Conservation (phyloP, 352 stramenopile genomes). For the Vaucheria bursata region DNA sequence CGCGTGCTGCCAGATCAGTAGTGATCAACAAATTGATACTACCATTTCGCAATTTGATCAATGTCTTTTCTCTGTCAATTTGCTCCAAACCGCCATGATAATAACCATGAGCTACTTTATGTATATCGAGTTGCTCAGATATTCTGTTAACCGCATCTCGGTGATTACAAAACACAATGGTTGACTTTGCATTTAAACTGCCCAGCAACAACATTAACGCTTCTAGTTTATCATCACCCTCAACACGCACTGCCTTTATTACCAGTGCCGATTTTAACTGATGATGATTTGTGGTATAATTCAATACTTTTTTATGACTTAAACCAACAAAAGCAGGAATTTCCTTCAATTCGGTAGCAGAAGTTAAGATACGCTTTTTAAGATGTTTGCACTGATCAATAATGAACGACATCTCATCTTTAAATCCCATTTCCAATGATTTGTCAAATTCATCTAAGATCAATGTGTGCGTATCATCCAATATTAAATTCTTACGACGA, state of each 20-base stretch:
- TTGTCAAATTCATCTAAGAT: constrained; percentile 1
- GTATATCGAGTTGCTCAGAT: background rate
- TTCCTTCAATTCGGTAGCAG: background rate
- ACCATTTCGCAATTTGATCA: background rate
- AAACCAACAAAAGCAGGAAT: background rate
- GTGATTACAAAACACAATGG: constrained; percentile 2
- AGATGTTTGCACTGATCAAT: background rate
- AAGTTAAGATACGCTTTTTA: background rate
- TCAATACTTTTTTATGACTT: background rate
- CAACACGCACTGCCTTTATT: background rate
- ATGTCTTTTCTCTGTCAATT: background rate
- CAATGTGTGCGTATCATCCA: background rate
- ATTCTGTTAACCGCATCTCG: background rate
- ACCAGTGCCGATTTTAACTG: background rate
- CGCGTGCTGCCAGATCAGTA: background rate
- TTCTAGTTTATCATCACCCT: constrained; percentile 4
- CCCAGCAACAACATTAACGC: background rate
- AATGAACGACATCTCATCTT: constrained; percentile 2
- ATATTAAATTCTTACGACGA: background rate
- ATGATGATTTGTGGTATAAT: background rate
- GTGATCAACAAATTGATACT: background rate
- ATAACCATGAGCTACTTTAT: background rate
- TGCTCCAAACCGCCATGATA: background rate
- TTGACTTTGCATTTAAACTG: background rate
- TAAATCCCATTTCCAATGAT: background rate